phyloP scores from a whole-genome alignment of 108 stramenopile species.

The Nannochloropsis gaditana region DNA sequence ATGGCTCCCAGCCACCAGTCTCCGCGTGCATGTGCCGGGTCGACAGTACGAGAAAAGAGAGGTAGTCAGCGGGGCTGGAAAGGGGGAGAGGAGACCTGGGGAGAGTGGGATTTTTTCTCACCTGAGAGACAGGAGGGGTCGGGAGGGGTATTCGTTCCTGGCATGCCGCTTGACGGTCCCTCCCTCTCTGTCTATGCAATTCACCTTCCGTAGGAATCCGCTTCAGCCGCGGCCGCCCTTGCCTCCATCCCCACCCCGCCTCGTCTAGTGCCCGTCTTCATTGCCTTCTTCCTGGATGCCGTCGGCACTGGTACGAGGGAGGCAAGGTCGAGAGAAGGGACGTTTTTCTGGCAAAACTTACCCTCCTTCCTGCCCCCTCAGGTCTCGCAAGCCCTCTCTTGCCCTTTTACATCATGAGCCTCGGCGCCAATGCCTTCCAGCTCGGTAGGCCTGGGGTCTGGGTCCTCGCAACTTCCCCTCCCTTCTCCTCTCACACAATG shows the following conservation, averaged over 20 bases:
- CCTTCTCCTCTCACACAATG: no score
- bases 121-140: background rate
- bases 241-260: slow-evolving; percentile 2
- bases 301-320: slow-evolving; percentile 14
- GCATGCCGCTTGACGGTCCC: background rate
- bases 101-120: background rate
- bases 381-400: slow-evolving; percentile 50
- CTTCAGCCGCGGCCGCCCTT: background rate
- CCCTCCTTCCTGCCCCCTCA: background rate
- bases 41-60: slow-evolving; percentile 8
- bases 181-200: background rate
- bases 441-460: slow-evolving; percentile 18
- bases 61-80: background rate
- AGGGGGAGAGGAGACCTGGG: background rate
- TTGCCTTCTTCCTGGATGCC: background rate
- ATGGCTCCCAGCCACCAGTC: background rate
- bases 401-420: slow-evolving; percentile 52
- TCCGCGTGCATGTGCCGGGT: background rate
- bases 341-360: no score
- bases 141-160: no score
- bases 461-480: no score
- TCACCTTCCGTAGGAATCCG: background rate
- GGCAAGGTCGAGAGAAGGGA: background rate
- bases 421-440: slow-evolving; percentile 49
- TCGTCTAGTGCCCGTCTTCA: background rate